These are phyloP conservation scores for Aciculosporium take DNA, from an alignment of 2,329 filamentous ascomycete species.

Conservation along the genomic window DNA sequence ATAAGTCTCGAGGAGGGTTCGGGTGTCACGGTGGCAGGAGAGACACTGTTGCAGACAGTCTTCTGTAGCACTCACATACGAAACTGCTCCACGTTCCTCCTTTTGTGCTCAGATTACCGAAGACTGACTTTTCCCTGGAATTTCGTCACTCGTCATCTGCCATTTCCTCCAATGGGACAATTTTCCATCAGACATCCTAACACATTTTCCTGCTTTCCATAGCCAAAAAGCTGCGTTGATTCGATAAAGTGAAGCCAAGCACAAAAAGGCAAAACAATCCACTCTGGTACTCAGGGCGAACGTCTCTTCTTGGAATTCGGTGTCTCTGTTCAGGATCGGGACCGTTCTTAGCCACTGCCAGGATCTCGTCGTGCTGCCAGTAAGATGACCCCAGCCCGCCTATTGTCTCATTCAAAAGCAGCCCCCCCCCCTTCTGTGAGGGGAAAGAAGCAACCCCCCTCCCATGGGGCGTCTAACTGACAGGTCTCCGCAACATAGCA, in stretches of 20 bases:
- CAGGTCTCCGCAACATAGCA: conserved; percentile 17
- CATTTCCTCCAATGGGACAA: conserved; percentile 10
- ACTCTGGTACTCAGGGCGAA: conserved; percentile 9
- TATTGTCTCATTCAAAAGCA: conserved; percentile 21
- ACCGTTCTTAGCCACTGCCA: conserved; percentile 19
- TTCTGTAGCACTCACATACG: conserved; percentile 10
- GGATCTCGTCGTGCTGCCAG: conserved; percentile 17
- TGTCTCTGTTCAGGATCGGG: conserved; percentile 24
- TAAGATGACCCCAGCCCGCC: conserved; percentile 18
- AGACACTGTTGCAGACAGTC: conserved; percentile 4
- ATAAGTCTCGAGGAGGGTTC: not conserved
- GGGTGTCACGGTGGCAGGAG: conserved; percentile 2
- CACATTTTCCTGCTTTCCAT: conserved; percentile 8
- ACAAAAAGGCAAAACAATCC: conserved; percentile 13
- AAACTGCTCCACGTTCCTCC: conserved; percentile 10
- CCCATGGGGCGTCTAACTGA: conserved; percentile 16
- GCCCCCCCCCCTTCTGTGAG: conserved; percentile 11
- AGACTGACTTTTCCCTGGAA: conserved; percentile 9
- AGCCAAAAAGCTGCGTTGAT: conserved; percentile 12
- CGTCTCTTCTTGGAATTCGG: conserved; percentile 22
- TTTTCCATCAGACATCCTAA: conserved; percentile 11
- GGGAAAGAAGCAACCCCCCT: conserved; percentile 18
- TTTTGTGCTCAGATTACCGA: conserved; percentile 7
- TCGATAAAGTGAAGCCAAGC: conserved; percentile 9
- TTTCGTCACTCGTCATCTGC: conserved; percentile 8